These are phyloP conservation scores for Paecilomyces variotii DNA, from an alignment of 2,329 filamentous ascomycete genomes.

Conservation along the genomic window DNA sequence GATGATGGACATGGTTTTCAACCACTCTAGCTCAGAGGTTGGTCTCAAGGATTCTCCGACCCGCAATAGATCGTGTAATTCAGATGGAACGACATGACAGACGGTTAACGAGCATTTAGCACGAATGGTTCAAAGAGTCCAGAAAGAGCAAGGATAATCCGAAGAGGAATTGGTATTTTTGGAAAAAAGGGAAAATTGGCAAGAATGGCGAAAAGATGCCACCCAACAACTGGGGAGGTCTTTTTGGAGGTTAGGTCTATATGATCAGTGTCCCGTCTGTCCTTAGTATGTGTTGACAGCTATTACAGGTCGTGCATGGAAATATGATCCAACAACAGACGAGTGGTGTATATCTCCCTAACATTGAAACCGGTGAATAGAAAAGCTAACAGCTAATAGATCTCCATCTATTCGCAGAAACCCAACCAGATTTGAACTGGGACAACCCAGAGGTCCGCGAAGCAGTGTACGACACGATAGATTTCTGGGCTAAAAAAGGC, in stretches of 20 bases:
- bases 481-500: constrained; percentile 65
- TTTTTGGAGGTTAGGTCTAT: constrained; percentile 38
- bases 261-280: neutral
- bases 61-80: neutral
- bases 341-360: constrained; percentile 48
- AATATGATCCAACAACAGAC: constrained; percentile 56
- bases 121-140: constrained; percentile 52
- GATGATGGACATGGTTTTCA: constrained; percentile 33
- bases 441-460: constrained; percentile 56
- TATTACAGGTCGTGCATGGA: constrained; percentile 23
- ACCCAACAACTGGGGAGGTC: constrained; percentile 64
- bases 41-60: neutral
- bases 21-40: constrained; percentile 24
- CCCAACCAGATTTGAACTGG: constrained; percentile 78
- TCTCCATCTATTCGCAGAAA: constrained; percentile 60
- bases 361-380: neutral
- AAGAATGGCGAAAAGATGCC: constrained; percentile 50
- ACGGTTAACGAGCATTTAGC: constrained; percentile 21
- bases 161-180: constrained; percentile 51
- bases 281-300: neutral
- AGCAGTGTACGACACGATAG: constrained; percentile 61
- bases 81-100: neutral
- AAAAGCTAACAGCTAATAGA: constrained; percentile 20
- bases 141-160: constrained; percentile 41
- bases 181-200: constrained; percentile 41